A percentile compares a stretch with the other conserved stretches of the same genome.
These are phyloP conservation scores for Punica granatum DNA, from an alignment of 345 rosid genomes.

Conservation along the genomic window DNA sequence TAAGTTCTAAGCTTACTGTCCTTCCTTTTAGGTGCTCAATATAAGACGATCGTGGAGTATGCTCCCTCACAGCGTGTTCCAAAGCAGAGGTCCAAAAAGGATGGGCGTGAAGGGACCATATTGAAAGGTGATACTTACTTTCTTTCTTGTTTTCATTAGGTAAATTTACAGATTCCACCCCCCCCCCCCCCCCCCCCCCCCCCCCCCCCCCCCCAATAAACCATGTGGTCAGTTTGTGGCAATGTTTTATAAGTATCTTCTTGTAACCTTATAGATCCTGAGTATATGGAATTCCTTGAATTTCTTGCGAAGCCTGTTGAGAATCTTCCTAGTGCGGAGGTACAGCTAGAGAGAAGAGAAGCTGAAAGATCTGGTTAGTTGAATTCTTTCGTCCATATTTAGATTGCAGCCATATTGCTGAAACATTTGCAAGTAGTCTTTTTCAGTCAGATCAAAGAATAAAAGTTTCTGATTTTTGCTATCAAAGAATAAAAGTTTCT, in stretches of 20 bases:
- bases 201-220: too few relatives aligned
- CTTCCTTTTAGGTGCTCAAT: slow-evolving; percentile 49
- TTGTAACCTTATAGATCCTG: slow-evolving; percentile 44
- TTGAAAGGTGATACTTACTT: slow-evolving; percentile 29
- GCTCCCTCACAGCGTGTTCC: slow-evolving; percentile 69
- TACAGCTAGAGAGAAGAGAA: slow-evolving; percentile 64
- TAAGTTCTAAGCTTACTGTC: not conserved
- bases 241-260: slow-evolving; percentile 5
- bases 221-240: not conserved
- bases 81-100: slow-evolving; percentile 48
- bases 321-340: slow-evolving; percentile 76
- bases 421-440: not conserved
- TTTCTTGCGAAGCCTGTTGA: slow-evolving; percentile 56
- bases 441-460: not conserved
- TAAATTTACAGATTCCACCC: slow-evolving; percentile 3
- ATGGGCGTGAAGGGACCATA: slow-evolving; percentile 71
- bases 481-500: not conserved
- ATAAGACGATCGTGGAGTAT: slow-evolving; percentile 60
- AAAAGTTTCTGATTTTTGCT: too few relatives aligned
- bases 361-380: slow-evolving; percentile 63
- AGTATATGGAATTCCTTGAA: slow-evolving; percentile 72
- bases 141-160: not conserved
- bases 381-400: not conserved
- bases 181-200: too few relatives aligned
- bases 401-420: not conserved